Evolutionary conservation across 768 basidiomycete species (phyloP).

Genomic region (Agrocybe pediades): DNA sequence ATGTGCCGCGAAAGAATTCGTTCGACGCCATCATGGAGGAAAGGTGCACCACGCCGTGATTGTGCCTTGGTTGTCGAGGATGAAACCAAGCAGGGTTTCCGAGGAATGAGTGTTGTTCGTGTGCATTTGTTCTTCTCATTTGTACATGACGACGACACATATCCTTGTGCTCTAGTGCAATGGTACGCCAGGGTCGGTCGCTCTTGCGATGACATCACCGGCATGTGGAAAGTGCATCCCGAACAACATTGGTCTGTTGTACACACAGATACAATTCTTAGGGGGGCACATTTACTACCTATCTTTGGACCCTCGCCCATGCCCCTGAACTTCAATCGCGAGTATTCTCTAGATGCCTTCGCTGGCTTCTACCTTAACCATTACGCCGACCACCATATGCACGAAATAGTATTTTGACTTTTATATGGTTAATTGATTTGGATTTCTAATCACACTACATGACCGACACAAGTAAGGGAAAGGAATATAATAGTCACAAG

Average conservation of each 20-base stretch:
- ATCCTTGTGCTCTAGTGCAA: slow-evolving; percentile 26
- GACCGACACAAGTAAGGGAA: too few relatives aligned
- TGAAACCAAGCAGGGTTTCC: slow-evolving; percentile 16
- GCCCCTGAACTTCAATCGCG: slow-evolving; percentile 19
- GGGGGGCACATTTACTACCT: slow-evolving; percentile 30
- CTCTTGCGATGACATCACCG: background rate
- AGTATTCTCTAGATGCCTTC: slow-evolving; percentile 24
- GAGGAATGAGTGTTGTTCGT: slow-evolving; percentile 20
- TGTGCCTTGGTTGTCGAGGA: slow-evolving; percentile 4
- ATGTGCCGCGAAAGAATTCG: slow-evolving; percentile 30
- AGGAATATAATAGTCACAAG: too few relatives aligned
- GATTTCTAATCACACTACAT: too few relatives aligned
- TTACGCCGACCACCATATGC: slow-evolving; percentile 31
- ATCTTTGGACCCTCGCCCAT: slow-evolving; percentile 23
- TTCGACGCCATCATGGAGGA: slow-evolving; percentile 26
- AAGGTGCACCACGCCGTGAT: slow-evolving; percentile 10
- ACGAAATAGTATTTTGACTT: slow-evolving; percentile 25
- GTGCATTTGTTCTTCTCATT: slow-evolving; percentile 27
- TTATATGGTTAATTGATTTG: too few relatives aligned
- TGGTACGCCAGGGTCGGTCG: slow-evolving; percentile 23
- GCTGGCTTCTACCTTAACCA: slow-evolving; percentile 29
- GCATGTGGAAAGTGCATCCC: slow-evolving; percentile 4
- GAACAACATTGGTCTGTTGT: slow-evolving; percentile 6
- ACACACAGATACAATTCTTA: slow-evolving; percentile 29
- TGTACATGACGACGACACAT: slow-evolving; percentile 8